phyloP scores from a whole-genome alignment of 2,329 filamentous ascomycete genomes.

The Coccinonectria pachysandricola region DNA sequence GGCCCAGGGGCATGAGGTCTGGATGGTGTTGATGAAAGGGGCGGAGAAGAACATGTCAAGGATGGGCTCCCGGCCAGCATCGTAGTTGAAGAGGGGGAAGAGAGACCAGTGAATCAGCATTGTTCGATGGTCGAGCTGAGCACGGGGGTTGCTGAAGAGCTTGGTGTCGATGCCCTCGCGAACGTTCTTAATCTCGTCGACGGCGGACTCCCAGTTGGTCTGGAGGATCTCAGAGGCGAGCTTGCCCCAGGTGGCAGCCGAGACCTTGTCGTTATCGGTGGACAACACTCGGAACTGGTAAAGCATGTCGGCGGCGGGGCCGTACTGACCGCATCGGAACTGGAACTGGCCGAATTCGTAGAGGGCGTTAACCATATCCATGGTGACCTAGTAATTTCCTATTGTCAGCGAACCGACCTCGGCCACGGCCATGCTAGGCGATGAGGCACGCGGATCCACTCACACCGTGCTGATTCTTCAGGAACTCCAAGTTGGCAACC shows the following conservation, averaged over 20 bases:
- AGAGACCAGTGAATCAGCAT: conserved; percentile 98
- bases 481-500: conserved; percentile 94
- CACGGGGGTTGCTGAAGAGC: conserved; percentile 91
- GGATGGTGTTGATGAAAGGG: conserved; percentile 98
- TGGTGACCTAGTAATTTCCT: conserved; percentile 52
- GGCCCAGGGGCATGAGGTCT: conserved; percentile 95
- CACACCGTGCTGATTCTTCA: conserved; percentile 92
- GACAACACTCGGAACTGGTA: conserved; percentile 98
- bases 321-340: conserved; percentile 95
- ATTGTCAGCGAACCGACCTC: conserved; percentile 9
- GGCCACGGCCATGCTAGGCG: too few relatives aligned
- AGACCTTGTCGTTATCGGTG: conserved; percentile 96
- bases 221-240: conserved; percentile 91
- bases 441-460: conserved; percentile 31
- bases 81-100: conserved; percentile 98
- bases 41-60: conserved; percentile 96
- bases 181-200: conserved; percentile 84
- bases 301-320: conserved; percentile 77
- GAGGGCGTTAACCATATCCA: conserved; percentile 91
- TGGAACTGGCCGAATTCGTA: conserved; percentile 96
- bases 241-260: conserved; percentile 94
- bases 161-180: conserved; percentile 88
- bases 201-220: conserved; percentile 87
- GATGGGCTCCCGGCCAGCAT: conserved; percentile 77
- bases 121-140: conserved; percentile 90